Evolutionary conservation across 768 basidiomycete species (phyloP), one percentile per base, ranked within the genome.

Genomic region (Chalciporus pseudorubinellus): DNA sequence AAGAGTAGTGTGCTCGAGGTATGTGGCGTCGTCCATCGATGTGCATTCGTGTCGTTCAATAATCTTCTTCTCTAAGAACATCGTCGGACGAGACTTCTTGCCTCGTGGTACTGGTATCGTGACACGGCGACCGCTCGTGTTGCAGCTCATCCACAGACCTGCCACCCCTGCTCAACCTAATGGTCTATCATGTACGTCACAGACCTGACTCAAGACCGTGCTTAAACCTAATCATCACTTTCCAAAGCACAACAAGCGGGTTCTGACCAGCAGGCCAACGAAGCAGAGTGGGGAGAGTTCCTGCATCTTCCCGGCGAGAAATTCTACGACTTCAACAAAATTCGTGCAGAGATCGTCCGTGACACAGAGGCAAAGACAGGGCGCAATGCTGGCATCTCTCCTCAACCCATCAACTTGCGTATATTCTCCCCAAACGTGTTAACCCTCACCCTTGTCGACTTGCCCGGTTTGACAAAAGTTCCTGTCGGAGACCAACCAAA

Each of bases 281-380:
- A 84, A 49, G 85, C 97, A 60, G 97, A 98, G 71, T 99, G 97
- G 97, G 97, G 95, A 61, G 97, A 99, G 72, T 99, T 99, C 79
- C 77, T 98, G 26, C 93, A 94, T 62, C 80, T 98, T 34, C 97
- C 95, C 0, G 89, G 90, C 53, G 90, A 98, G 75, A 99, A 98
- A 73, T 95, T 98, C 73, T 92, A 87, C 69, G 95, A 99, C 75
- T 99, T 99, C 74, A 79, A 84, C 71, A 95, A 97, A 78, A 97
- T 98, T 67, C 79, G 95, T 51, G 91, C 88, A 36, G 97, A 99
- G 72, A 99, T 99, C 58, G 81, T 98, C 26, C 84, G 86, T 57
- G 97, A 99, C 70, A 99, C 97, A 1, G 97, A 98, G 67, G 90
- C 91, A 52, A 98, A 98, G 81, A 99, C 97, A 0, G 97, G 97